Evolutionary conservation across 1,284 basidiomycete genomes (phyloP), one percentile per base, ranked within the genome.

Genomic region (Cutaneotrichosporon sp.): DNA sequence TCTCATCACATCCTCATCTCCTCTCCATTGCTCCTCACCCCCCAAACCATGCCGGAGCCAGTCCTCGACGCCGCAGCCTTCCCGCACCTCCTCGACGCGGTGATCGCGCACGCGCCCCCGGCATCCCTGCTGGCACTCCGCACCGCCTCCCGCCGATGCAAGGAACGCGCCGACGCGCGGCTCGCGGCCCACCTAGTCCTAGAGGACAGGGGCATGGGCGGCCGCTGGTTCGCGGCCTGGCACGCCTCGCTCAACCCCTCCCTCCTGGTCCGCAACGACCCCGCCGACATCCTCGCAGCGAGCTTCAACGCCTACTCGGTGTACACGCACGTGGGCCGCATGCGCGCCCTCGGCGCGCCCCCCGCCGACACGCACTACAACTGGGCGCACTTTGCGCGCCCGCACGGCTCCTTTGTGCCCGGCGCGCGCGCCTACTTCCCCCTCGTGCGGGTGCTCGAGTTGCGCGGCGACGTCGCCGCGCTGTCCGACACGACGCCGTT

Each of bases 31-130:
- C 43, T 22, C 18, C 20, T n/a, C 43, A 10, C 5, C 3, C n/a
- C 18, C 47, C 31, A n/a, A 11, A 31, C 14, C 25, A 50, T n/a
- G 29, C 13, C 45, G 5, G 22, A 3, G 10, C 24, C 45, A 5
- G 18, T 22, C 4, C 47, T 64, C 45, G 62, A 60, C 38, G 33
- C 47, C 29, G n/a, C 51, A 8, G 59, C 51, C 22, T 64, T 50
- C 46, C 58, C 62, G 2, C 58, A 64, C 46, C 27, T 64, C 36
- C 22, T 64, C 4, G 62, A 60, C 33, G 18, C 27, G 34, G 36
- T 63, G n/a, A 34, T 64, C 46, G 8, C 14, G 8, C 24, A 27
- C 14, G 56, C 57, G 1, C 20, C 60, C 5, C 54, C 47, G 13
- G 24, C 42, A 1, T 13, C 60, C 0, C 57, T 62, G 11, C 54